Percentiles rank a stretch among this genome's conserved stretches.
Evolutionary conservation across 306 rosid species (phyloP).

Genomic region (Trichosanthes cucumerina): DNA sequence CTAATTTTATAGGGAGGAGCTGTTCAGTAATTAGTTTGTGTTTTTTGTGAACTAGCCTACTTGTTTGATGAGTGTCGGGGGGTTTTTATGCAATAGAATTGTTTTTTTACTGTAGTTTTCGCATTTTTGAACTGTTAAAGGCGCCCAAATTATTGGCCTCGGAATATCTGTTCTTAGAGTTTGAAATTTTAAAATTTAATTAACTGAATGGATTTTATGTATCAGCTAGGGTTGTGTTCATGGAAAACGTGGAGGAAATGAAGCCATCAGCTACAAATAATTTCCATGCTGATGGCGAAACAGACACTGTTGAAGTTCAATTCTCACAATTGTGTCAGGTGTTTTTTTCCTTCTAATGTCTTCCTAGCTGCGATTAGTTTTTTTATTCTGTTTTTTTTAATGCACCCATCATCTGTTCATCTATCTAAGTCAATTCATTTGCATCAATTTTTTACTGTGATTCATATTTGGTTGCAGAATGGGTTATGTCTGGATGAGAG

Average conservation of each 20-base stretch:
- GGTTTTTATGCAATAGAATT: background rate
- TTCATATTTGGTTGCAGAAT: conserved; percentile 30
- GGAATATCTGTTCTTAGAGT: background rate
- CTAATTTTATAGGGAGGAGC: background rate
- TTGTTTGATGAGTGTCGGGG: background rate
- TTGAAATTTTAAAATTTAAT: background rate
- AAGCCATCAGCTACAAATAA: conserved; percentile 19
- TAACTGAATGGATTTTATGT: background rate
- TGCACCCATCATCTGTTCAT: background rate
- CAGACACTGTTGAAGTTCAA: conserved; percentile 36
- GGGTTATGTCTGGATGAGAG: conserved; percentile 48
- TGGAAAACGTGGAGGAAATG: conserved; percentile 40
- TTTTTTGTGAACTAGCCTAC: background rate
- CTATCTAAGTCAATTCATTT: background rate
- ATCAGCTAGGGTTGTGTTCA: conserved; percentile 28
- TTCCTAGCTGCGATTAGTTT: background rate
- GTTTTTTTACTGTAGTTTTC: background rate
- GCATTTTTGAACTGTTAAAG: background rate
- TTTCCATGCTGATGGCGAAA: conserved; percentile 14
- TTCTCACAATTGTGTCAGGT: conserved; percentile 69
- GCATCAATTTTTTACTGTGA: background rate
- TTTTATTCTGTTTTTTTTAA: background rate
- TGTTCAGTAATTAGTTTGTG: background rate
- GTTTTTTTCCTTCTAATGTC: background rate
- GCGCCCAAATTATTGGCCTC: background rate